Evolutionary conservation across 2,329 filamentous ascomycete genomes (phyloP).

Genomic region (Sphaerostilbella broomeana): DNA sequence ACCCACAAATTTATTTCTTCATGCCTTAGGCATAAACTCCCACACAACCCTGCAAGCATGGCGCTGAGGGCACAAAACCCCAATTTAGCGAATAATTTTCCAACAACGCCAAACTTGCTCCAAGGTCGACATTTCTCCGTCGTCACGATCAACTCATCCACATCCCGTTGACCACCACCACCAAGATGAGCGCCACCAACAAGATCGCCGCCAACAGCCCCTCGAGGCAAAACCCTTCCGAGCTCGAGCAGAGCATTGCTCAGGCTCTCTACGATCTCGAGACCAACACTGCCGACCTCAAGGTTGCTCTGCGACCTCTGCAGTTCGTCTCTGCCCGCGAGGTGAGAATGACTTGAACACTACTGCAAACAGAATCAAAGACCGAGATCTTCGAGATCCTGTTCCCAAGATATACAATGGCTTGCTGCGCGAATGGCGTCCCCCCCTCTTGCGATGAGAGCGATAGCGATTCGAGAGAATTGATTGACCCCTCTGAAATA

Average conservation of each 20-base stretch:
- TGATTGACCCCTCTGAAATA: conserved; percentile 16
- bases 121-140: conserved; percentile 6
- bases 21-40: conserved; percentile 1
- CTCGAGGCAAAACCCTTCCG: conserved; percentile 89
- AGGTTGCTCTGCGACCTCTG: conserved; percentile 89
- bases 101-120: conserved; percentile 7
- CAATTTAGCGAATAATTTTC: conserved; percentile 31
- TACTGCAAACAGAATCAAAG: conserved; percentile 12
- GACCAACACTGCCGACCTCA: conserved; percentile 98
- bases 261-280: conserved; percentile 97
- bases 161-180: conserved; percentile 34
- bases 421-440: conserved; percentile 20
- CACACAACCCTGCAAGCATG: conserved; percentile 11
- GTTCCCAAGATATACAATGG: conserved; percentile 36
- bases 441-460: conserved; percentile 17
- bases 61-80: conserved; percentile 35
- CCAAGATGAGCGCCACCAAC: conserved; percentile 68
- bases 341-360: conserved; percentile 61
- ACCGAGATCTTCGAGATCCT: conserved; percentile 32
- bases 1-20: neutral
- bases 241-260: conserved; percentile 96
- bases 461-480: conserved; percentile 21
- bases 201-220: conserved; percentile 98
- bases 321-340: conserved; percentile 98
- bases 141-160: conserved; percentile 22